Conservation (phyloP, 1,284 basidiomycete species). For the Trichosporon coremiiforme region DNA sequence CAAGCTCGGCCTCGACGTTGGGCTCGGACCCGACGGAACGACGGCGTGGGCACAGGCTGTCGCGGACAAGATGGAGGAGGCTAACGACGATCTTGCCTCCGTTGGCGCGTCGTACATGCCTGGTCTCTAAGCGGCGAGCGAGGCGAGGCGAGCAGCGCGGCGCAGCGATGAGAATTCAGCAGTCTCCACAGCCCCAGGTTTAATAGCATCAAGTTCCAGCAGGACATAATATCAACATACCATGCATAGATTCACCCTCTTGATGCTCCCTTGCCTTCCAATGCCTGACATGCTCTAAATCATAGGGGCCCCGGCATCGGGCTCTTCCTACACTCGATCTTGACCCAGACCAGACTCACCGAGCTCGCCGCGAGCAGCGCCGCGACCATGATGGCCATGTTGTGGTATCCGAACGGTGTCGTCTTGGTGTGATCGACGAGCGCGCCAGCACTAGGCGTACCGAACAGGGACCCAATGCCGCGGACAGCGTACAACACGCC, state of each 20-base stretch:
- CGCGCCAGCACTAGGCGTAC: conserved; percentile 39
- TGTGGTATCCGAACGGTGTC: conserved; percentile 21
- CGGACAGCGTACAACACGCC: conserved; percentile 42
- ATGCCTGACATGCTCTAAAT: no score
- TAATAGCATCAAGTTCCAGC: conserved; percentile 1
- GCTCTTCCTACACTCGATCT: conserved; percentile 9
- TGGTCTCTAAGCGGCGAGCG: not conserved
- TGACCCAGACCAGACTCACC: conserved; percentile 28
- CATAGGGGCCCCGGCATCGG: not conserved
- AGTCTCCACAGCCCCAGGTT: no score
- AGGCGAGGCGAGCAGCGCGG: not conserved
- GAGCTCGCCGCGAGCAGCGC: conserved; percentile 27
- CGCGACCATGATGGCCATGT: conserved; percentile 30
- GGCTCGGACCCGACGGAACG: conserved; percentile 29
- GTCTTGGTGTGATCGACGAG: conserved; percentile 23
- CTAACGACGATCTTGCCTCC: not conserved
- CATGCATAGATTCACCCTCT: conserved; percentile 15
- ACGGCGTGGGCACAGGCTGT: conserved; percentile 38
- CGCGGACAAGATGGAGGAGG: conserved; percentile 20
- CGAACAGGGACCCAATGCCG: conserved; percentile 40
- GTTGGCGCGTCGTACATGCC: conserved; percentile 4
- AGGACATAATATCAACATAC: not conserved
- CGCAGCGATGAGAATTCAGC: no score
- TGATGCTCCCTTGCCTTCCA: no score
- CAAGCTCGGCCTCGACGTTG: conserved; percentile 42